Evolutionary conservation across 257 asterid genomes (phyloP).

Genomic region (Nyctanthes arbortristis): DNA sequence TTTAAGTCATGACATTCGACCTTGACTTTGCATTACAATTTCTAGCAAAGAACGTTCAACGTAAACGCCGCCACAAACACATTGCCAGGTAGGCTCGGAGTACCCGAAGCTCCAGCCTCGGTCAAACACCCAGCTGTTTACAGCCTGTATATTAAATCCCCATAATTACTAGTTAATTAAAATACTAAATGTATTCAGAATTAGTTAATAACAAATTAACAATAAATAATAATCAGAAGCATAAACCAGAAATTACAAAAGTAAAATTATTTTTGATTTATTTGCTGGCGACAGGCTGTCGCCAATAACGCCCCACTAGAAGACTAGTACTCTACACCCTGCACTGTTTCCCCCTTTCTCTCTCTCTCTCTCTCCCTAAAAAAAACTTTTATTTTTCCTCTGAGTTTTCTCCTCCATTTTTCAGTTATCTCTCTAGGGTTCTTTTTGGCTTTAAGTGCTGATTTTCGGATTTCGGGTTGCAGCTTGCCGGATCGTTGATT

Average conservation of each 20-base stretch:
- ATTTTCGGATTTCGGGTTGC: conserved; percentile 17
- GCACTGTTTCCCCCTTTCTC: conserved; percentile 35
- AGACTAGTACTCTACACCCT: conserved; percentile 36
- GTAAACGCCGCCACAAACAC: conserved; percentile 34
- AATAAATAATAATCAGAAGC: neutral
- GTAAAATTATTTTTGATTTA: conserved; percentile 37
- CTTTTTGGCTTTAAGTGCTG: conserved; percentile 27
- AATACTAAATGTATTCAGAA: no score
- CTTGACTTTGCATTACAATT: no score
- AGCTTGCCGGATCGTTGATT: conserved; percentile 45
- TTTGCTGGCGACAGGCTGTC: conserved; percentile 92
- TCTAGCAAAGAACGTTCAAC: conserved; percentile 41
- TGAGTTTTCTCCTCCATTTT: conserved; percentile 20
- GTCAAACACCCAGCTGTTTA: conserved; percentile 37
- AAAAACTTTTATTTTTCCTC: conserved; percentile 25
- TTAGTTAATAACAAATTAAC: no score
- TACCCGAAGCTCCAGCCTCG: conserved; percentile 26
- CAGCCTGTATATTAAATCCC: conserved; percentile 42
- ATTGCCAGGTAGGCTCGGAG: conserved; percentile 36
- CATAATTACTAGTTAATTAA: neutral
- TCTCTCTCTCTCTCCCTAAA: conserved; percentile 20
- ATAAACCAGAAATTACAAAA: neutral
- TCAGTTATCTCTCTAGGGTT: conserved; percentile 38
- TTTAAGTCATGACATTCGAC: no score
- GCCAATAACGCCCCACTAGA: conserved; percentile 63